Conservation (phyloP, 2,329 filamentous ascomycete species). For the Clarireedia sp. region DNA sequence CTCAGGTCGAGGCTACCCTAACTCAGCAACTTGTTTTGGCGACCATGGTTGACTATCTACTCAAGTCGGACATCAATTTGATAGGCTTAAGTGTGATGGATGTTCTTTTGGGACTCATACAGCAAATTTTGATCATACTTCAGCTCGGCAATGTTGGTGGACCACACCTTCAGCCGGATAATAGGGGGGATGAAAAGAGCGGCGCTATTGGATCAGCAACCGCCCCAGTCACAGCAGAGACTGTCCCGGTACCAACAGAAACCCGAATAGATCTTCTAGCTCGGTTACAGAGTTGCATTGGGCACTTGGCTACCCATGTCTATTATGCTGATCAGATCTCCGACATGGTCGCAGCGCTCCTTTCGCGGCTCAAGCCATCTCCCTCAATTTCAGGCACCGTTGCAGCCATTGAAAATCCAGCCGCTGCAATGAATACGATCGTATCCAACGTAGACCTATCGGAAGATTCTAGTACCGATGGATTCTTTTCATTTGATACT, state of each 20-base stretch:
- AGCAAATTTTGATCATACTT: conserved; percentile 72
- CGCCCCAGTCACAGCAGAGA: conserved; percentile 26
- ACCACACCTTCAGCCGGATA: conserved; percentile 29
- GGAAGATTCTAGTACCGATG: conserved; percentile 45
- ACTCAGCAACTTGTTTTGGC: conserved; percentile 67
- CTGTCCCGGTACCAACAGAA: conserved; percentile 40
- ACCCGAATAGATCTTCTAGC: conserved; percentile 55
- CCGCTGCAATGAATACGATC: conserved; percentile 40
- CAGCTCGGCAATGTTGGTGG: conserved; percentile 44
- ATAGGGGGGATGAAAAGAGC: conserved; percentile 11
- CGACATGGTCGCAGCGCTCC: conserved; percentile 81
- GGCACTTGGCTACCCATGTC: conserved; percentile 85
- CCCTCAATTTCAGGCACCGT: conserved; percentile 35
- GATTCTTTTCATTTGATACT: conserved; percentile 55
- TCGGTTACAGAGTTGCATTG: conserved; percentile 73
- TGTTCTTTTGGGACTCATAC: conserved; percentile 74
- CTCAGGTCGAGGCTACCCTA: conserved; percentile 62
- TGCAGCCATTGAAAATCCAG: conserved; percentile 36
- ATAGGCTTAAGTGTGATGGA: conserved; percentile 97
- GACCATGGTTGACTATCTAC: conserved; percentile 70
- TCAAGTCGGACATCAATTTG: conserved; percentile 84
- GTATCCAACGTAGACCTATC: conserved; percentile 40
- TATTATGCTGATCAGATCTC: conserved; percentile 96
- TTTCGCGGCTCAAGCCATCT: conserved; percentile 68
- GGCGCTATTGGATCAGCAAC: conserved; percentile 20